Conservation (phyloP, 2,329 filamentous ascomycete species). For the Ophiostoma ips region DNA sequence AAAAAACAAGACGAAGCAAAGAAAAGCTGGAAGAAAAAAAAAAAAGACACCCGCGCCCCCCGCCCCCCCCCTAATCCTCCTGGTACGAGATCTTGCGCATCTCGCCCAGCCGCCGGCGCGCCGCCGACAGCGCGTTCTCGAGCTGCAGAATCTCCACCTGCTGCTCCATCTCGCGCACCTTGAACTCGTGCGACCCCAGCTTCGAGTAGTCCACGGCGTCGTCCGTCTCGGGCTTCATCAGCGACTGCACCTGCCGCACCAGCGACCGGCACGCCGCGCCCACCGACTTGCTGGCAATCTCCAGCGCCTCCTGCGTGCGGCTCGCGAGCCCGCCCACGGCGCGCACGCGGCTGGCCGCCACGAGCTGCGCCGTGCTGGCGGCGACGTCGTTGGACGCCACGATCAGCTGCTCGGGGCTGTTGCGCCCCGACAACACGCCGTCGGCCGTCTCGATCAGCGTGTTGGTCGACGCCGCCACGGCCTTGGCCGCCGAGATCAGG, state of each 20-base stretch:
- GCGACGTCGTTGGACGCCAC: slow-evolving; percentile 96
- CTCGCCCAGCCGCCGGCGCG: slow-evolving; percentile 75
- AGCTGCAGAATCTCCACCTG: slow-evolving; percentile 98
- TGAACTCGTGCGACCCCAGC: slow-evolving; percentile 89
- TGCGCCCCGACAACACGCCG: slow-evolving; percentile 80
- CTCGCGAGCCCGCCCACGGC: slow-evolving; percentile 75
- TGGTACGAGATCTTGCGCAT: slow-evolving; percentile 97
- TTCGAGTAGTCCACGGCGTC: slow-evolving; percentile 83
- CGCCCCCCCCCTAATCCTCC: slow-evolving; percentile 44
- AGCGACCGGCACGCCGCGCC: slow-evolving; percentile 75
- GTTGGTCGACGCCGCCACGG: slow-evolving; percentile 85
- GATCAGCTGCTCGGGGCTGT: slow-evolving; percentile 92
- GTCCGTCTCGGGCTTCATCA: slow-evolving; percentile 75
- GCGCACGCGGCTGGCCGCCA: slow-evolving; percentile 91
- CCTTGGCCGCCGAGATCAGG: slow-evolving; percentile 92
- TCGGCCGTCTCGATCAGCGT: slow-evolving; percentile 96
- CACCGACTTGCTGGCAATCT: slow-evolving; percentile 85
- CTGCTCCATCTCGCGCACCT: slow-evolving; percentile 98
- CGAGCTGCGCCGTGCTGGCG: slow-evolving; percentile 88
- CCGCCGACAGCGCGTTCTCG: slow-evolving; percentile 70
- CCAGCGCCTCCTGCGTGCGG: slow-evolving; percentile 84
- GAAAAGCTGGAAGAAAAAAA: not conserved
- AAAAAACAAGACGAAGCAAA: not conserved
- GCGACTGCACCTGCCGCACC: slow-evolving; percentile 84
- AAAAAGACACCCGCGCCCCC: not conserved